Evolutionary conservation across 768 basidiomycete genomes (phyloP).

Genomic region (Boletales sp.): DNA sequence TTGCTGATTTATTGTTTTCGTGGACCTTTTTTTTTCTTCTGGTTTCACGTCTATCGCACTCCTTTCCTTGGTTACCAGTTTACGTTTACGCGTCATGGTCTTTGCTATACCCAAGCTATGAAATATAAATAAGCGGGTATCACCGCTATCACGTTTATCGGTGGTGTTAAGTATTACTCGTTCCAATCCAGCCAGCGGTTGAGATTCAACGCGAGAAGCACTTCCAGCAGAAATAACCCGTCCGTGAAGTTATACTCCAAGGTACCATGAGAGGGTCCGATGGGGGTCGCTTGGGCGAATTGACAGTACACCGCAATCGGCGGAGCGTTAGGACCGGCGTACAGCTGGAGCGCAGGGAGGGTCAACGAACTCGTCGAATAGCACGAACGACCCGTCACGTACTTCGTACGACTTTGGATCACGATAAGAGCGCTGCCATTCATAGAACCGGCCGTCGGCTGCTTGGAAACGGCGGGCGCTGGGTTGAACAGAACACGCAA

Average conservation of each 20-base stretch:
- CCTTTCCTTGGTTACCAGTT: constrained; percentile 13
- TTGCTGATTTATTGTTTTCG: constrained; percentile 22
- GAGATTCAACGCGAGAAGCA: constrained; percentile 61
- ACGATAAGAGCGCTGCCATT: constrained; percentile 58
- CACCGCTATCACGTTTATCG: constrained; percentile 10
- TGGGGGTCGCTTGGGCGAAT: constrained; percentile 47
- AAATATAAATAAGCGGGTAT: constrained; percentile 30
- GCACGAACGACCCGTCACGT: constrained; percentile 20
- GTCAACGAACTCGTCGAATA: background rate
- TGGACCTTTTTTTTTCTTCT: constrained; percentile 9
- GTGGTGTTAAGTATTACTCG: constrained; percentile 24
- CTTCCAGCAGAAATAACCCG: constrained; percentile 57
- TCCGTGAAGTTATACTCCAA: constrained; percentile 63
- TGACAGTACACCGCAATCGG: constrained; percentile 58
- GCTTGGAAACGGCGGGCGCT: constrained; percentile 62
- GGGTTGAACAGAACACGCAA: background rate
- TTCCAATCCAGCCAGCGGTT: constrained; percentile 73
- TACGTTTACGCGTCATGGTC: constrained; percentile 18
- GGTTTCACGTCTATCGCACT: constrained; percentile 10
- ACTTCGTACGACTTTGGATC: constrained; percentile 60
- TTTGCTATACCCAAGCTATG: constrained; percentile 28
- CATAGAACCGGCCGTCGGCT: constrained; percentile 54
- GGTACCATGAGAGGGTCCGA: constrained; percentile 62
- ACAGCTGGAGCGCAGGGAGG: constrained; percentile 36
- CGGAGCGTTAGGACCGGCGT: constrained; percentile 42